A percentile compares a stretch with the other conserved stretches of the same genome.
phyloP scores from a whole-genome alignment of 169 alveolate genomes.

The Cryptosporidium muris region DNA sequence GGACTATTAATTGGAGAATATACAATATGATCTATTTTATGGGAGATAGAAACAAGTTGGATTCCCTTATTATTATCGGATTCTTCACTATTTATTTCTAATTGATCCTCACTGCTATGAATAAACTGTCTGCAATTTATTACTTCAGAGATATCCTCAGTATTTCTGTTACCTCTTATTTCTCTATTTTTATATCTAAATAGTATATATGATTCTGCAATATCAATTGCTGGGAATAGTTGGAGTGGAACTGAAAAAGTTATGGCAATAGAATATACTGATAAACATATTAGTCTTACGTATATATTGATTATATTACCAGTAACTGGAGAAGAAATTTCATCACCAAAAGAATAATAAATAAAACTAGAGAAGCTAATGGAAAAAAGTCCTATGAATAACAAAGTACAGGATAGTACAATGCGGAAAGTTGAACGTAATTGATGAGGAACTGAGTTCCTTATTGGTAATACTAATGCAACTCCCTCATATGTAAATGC shows the following conservation, averaged over 20 bases:
- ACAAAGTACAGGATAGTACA: slow-evolving; percentile 34
- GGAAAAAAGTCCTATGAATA: slow-evolving; percentile 51
- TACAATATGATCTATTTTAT: not conserved
- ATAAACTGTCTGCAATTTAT: not conserved
- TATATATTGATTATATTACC: slow-evolving; percentile 51
- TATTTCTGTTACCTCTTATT: not conserved
- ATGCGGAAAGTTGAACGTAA: slow-evolving; percentile 4
- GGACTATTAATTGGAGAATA: not conserved
- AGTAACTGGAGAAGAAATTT: slow-evolving; percentile 64
- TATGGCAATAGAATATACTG: slow-evolving; percentile 43
- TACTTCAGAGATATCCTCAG: not conserved
- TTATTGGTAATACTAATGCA: slow-evolving; percentile 52
- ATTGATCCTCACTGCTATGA: not conserved
- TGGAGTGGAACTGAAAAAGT: slow-evolving; percentile 63
- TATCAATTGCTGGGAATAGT: slow-evolving; percentile 41
- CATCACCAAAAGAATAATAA: slow-evolving; percentile 67
- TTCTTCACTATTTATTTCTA: not conserved
- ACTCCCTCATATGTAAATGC: slow-evolving; percentile 66
- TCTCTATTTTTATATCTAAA: not conserved
- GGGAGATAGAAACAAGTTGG: not conserved
- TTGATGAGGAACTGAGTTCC: slow-evolving; percentile 35
- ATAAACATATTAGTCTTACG: slow-evolving; percentile 17
- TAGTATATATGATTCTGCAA: slow-evolving; percentile 26
- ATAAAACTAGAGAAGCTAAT: slow-evolving; percentile 50
- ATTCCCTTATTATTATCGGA: not conserved